These are phyloP conservation scores for Solanum ossicruentum DNA, from an alignment of 257 asterid species.

Conservation along the genomic window DNA sequence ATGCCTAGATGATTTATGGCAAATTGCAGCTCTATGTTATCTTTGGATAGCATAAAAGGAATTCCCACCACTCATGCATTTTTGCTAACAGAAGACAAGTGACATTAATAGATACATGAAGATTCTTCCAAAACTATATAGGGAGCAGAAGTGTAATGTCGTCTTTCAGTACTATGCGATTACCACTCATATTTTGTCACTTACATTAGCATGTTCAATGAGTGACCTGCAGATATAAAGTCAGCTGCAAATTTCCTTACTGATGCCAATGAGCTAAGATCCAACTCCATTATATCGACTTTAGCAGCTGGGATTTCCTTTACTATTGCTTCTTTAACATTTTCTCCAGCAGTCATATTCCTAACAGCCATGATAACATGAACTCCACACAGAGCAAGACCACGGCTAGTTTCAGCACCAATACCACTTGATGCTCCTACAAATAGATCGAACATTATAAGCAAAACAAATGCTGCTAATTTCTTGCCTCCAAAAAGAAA, in stretches of 20 bases:
- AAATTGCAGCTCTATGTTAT: constrained; percentile 67
- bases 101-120: neutral
- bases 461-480: neutral
- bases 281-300: constrained; percentile 67
- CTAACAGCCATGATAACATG: constrained; percentile 68
- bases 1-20: constrained; percentile 82
- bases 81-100: constrained; percentile 31
- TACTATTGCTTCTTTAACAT: constrained; percentile 38
- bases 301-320: constrained; percentile 52
- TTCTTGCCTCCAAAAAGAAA: neutral
- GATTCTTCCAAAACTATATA: neutral
- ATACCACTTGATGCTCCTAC: constrained; percentile 92
- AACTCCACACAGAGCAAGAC: constrained; percentile 72
- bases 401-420: constrained; percentile 84
- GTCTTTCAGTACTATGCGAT: neutral
- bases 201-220: constrained; percentile 71
- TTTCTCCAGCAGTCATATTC: constrained; percentile 38
- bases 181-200: neutral
- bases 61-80: constrained; percentile 73
- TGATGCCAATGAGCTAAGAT: constrained; percentile 60
- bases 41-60: constrained; percentile 58
- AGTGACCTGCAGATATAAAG: constrained; percentile 45
- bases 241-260: constrained; percentile 56
- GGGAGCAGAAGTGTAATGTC: neutral
- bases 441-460: neutral